Evolutionary conservation across 2,329 filamentous ascomycete species (phyloP), one percentile per base, ranked within the genome.

Genomic region (Sclerotinia subarctica): DNA sequence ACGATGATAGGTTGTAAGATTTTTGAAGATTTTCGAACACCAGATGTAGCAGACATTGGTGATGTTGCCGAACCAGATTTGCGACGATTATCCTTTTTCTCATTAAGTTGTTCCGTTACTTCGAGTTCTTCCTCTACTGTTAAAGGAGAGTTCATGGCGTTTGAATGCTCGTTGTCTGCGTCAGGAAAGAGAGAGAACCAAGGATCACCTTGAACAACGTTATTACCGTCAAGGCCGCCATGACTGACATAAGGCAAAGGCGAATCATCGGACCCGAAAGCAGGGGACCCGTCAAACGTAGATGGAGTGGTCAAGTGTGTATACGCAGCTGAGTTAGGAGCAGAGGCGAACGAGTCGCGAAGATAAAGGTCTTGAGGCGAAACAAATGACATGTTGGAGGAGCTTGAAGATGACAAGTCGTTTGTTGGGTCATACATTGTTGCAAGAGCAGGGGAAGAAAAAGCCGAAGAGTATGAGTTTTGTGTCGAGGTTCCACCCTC

Each of bases 251-350:
- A 86, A 58, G 93, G 93, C 63, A 93, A 86, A 58, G 93, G 93
- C 63, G 93, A 96, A 24, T 95, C 88, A 75, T 88, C 92, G 77
- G 84, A 85, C 74, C 79, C 79, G 75, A 90, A 88, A 69, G 88
- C 90, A 15, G 92, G 92, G 64, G 92, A 96, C 74, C 89, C 91
- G 76, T 91, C 86, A 75, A 88, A 89, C 68, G 88, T 83, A n/a
- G 90, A 92, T 56, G 93, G 93, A 69, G 93, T 95, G 68, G 93
- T 96, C 79, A 97, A 77, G 71, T 93, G 88, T 47, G 93, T 96
- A 77, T 95, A 88, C 46, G 91, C 88, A 58, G 89, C 85, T 2
- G 93, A 96, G 76, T 92, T 92, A 42, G 93, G 93, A 49, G 92
- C 88, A 70, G 92, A 96, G 77, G 87, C 83, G 76, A 88, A 87